Conservation (phyloP, 805 yeast species). For the Diddensiella transvaalensis region DNA sequence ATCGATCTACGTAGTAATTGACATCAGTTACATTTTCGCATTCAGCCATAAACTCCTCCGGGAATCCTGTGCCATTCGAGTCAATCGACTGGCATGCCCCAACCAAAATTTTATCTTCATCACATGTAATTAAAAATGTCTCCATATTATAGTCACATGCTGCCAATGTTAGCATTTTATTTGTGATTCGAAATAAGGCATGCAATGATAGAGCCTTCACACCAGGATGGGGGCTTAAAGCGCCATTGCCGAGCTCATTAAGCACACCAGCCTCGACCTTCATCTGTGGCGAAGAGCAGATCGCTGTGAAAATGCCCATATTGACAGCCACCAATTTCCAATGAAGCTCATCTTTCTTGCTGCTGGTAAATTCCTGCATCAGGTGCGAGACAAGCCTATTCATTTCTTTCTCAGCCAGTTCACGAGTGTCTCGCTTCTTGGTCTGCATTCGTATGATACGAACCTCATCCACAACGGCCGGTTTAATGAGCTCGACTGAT, state of each 20-base stretch:
- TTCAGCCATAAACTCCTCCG: slow-evolving; percentile 46
- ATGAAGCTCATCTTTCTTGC: slow-evolving; percentile 12
- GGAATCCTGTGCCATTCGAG: slow-evolving; percentile 41
- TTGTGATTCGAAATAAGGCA: slow-evolving; percentile 53
- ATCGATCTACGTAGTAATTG: slow-evolving; percentile 56
- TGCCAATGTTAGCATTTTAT: slow-evolving; percentile 45
- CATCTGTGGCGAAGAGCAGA: slow-evolving; percentile 26
- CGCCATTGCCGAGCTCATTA: slow-evolving; percentile 21
- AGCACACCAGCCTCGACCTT: slow-evolving; percentile 17
- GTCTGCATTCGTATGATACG: slow-evolving; percentile 15
- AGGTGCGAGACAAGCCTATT: slow-evolving; percentile 13
- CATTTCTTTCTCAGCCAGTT: slow-evolving; percentile 19
- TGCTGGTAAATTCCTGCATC: slow-evolving; percentile 4
- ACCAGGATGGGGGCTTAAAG: slow-evolving; percentile 54
- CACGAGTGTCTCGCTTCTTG: slow-evolving; percentile 19
- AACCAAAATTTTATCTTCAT: slow-evolving; percentile 37
- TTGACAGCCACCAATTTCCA: slow-evolving; percentile 25
- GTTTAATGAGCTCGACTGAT: slow-evolving; percentile 18
- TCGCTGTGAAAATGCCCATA: slow-evolving; percentile 20
- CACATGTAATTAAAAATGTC: slow-evolving; percentile 30
- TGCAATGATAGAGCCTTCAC: slow-evolving; percentile 57
- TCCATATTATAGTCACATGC: slow-evolving; percentile 45
- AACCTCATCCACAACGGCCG: slow-evolving; percentile 18
- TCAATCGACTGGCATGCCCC: slow-evolving; percentile 42
- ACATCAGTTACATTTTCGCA: slow-evolving; percentile 53